Evolutionary conservation across 306 rosid genomes (phyloP).

Genomic region (Trichosanthes truncata): DNA sequence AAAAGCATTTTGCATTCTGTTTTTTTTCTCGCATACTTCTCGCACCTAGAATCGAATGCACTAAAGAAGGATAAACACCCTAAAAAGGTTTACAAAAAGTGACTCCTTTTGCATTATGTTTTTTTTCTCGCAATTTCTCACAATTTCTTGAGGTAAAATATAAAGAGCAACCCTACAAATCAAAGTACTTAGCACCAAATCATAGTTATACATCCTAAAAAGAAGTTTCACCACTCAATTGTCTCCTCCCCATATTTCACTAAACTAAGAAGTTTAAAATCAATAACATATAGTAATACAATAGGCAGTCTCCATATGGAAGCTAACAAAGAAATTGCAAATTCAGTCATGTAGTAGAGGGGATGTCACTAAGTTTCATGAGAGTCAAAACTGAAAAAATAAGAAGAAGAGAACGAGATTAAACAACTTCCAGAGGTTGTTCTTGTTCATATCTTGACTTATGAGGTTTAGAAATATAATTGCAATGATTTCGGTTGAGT

Average conservation of each 20-base stretch:
- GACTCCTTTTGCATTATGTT: too few relatives aligned
- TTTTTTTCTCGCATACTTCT: too few relatives aligned
- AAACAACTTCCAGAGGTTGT: neutral
- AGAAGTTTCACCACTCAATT: neutral
- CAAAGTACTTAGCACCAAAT: too few relatives aligned
- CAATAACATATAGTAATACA: neutral
- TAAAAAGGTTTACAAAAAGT: too few relatives aligned
- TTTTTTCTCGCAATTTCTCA: too few relatives aligned
- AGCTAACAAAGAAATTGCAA: neutral
- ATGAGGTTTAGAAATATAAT: neutral
- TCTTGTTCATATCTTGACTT: neutral
- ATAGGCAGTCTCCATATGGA: neutral
- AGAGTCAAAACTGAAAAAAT: neutral
- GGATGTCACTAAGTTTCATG: neutral
- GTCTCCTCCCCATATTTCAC: neutral
- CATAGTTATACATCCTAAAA: too few relatives aligned
- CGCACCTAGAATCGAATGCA: too few relatives aligned
- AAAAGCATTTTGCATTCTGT: too few relatives aligned
- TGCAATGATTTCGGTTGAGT: neutral
- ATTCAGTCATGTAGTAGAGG: neutral
- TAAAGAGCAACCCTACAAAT: too few relatives aligned
- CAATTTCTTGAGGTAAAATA: too few relatives aligned
- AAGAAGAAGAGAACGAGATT: neutral
- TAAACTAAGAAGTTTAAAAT: neutral
- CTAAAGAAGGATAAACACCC: too few relatives aligned